phyloP scores from a whole-genome alignment of 805 yeast genomes.

The Starmerella cellae region DNA sequence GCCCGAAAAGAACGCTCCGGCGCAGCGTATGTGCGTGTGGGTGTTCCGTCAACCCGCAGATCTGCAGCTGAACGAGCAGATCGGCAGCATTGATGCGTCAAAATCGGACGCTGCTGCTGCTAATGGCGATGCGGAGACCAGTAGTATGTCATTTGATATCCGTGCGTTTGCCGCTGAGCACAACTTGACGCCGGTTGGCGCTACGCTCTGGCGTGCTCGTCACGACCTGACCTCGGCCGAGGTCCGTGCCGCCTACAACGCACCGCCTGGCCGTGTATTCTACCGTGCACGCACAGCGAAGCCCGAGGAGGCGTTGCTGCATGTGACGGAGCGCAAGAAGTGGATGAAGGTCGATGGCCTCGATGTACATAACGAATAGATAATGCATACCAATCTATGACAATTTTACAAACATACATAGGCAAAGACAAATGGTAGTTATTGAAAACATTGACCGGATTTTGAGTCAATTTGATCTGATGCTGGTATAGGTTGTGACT shows the following conservation, averaged over 20 bases:
- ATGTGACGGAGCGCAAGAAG: conserved; percentile 19
- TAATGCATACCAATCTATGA: too few relatives aligned
- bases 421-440: too few relatives aligned
- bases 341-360: conserved; percentile 18
- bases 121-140: neutral
- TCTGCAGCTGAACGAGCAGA: conserved; percentile 11
- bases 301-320: conserved; percentile 22
- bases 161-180: conserved; percentile 48
- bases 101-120: too few relatives aligned
- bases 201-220: conserved; percentile 75
- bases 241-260: conserved; percentile 60
- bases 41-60: conserved; percentile 57
- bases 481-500: too few relatives aligned
- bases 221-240: conserved; percentile 58
- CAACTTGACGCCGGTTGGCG: conserved; percentile 67
- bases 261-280: conserved; percentile 61
- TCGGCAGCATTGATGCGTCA: neutral
- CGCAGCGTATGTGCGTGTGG: conserved; percentile 79
- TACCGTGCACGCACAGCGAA: conserved; percentile 23
- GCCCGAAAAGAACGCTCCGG: conserved; percentile 78
- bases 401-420: too few relatives aligned
- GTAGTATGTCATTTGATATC: conserved; percentile 42
- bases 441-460: too few relatives aligned
- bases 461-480: too few relatives aligned
- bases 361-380: neutral